A percentile compares a stretch with the other conserved stretches of the same genome.
phyloP scores from a whole-genome alignment of 805 yeast genomes.

The Candida oleophila region DNA sequence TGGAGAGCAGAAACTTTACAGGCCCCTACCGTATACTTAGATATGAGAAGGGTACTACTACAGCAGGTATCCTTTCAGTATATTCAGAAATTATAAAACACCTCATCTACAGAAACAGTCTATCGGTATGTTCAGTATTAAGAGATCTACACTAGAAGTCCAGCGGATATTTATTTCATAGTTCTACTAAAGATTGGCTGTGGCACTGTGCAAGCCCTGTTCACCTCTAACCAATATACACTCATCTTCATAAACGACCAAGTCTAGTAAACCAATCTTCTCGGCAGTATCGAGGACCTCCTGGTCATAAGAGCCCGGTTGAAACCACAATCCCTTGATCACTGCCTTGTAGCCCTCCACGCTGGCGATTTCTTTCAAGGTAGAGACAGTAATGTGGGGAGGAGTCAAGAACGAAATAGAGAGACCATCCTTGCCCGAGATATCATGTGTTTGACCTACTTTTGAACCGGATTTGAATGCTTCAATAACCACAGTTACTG shows the following conservation, averaged over 20 bases:
- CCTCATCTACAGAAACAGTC: too few species aligned
- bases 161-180: too few species aligned
- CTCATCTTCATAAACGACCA: slow-evolving; percentile 49
- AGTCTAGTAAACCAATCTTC: slow-evolving; percentile 29
- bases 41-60: too few species aligned
- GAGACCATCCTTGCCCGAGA: slow-evolving; percentile 39
- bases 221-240: slow-evolving; percentile 76
- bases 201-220: slow-evolving; percentile 37
- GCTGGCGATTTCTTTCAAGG: slow-evolving; percentile 35
- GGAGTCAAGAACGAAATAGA: slow-evolving; percentile 76
- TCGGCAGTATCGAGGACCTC: slow-evolving; percentile 46
- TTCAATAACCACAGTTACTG: slow-evolving; percentile 27
- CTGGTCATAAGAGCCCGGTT: slow-evolving; percentile 73
- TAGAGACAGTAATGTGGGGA: slow-evolving; percentile 51
- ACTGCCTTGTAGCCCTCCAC: slow-evolving; percentile 37
- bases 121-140: too few species aligned
- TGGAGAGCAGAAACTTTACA: too few species aligned
- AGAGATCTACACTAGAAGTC: too few species aligned
- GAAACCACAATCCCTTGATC: slow-evolving; percentile 72
- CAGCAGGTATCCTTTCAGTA: too few species aligned
- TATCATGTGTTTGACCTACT: slow-evolving; percentile 23
- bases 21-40: too few species aligned
- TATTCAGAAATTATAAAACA: too few species aligned
- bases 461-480: slow-evolving; percentile 8
- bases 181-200: not conserved